Base-by-base conservation (phyloP, 129 eudicot genomes). In the Daucus carota region DNA sequence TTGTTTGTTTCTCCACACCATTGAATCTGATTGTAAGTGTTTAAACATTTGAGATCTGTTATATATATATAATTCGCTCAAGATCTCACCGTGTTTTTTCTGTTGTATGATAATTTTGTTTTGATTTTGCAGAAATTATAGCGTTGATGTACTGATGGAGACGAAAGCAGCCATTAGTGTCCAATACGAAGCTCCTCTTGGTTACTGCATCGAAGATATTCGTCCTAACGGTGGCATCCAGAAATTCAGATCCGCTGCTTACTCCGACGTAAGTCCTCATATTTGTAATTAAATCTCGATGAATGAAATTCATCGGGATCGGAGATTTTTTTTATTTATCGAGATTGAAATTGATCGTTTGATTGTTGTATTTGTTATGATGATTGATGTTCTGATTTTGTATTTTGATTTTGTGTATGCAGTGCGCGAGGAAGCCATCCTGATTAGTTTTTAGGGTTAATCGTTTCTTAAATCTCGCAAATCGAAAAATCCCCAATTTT, bases 231-330 rank as follows among this genome's bases (percentile, higher is more conserved):
- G 87, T 40, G 87, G 84, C 69, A 80, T 76, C 73, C 42, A 84
- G 40, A 84, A 80, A 54, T 84, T 84, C 81, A 70, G 87, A 36
- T 84, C 87, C 44, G 81, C 87, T 77, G 84, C 87, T 43, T 84
- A 84, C 77, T 84, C 84, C 69, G 80, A 84, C 81, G 87, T 84
- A 77, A 73, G 48, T n/a, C n/a, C n/a, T n/a, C n/a, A n/a, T n/a
- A n/a, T n/a, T n/a, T n/a, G n/a, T n/a, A n/a, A 17, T 20, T 20
- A 50, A 4, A 50, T 50, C 59, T 20, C 24, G 26, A 50, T 48
- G 4, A 50, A 50, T 20, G 10, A 17, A n/a, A n/a, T n/a, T n/a
- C n/a, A n/a, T 36, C 40, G 40, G 3, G 28, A 13, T 16, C 13
- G 26, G 17, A 0, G 17, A 47, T 47, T 47, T 47, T 47, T 16